phyloP scores from a whole-genome alignment of 352 stramenopile species.

The Globisporangium nagaii region DNA sequence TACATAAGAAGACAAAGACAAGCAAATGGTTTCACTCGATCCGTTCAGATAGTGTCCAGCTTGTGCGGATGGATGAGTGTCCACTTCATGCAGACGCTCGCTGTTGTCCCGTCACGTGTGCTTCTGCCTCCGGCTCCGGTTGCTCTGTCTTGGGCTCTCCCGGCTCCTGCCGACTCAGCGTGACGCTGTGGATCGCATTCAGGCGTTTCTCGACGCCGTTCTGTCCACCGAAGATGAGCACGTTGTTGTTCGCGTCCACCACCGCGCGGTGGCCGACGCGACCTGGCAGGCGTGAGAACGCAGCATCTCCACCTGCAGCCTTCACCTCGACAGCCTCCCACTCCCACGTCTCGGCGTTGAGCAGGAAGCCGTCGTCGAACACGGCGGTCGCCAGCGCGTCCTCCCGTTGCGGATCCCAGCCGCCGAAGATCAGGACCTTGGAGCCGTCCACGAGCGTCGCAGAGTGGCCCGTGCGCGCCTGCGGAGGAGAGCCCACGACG shows the following conservation, averaged over 20 bases:
- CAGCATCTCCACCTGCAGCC: constrained; percentile 5
- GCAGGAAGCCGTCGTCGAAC: constrained; percentile 87
- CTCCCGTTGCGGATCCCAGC: constrained; percentile 88
- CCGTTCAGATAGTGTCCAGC: no score
- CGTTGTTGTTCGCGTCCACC: constrained; percentile 44
- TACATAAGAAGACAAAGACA: background rate
- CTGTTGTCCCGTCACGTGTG: background rate
- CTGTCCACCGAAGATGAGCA: constrained; percentile 88
- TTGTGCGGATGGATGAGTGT: background rate
- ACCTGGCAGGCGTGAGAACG: constrained; percentile 21
- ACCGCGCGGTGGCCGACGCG: constrained; percentile 86
- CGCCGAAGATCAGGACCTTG: constrained; percentile 90
- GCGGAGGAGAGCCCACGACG: constrained; percentile 64
- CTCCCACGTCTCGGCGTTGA: constrained; percentile 89
- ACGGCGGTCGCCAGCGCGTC: constrained; percentile 40
- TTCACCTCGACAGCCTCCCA: constrained; percentile 68
- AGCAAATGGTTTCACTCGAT: no score
- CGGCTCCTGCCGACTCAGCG: constrained; percentile 13
- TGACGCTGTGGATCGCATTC: constrained; percentile 72
- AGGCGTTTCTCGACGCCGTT: constrained; percentile 72
- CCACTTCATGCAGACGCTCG: background rate
- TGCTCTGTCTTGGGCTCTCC: background rate
- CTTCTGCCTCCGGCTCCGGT: constrained; percentile 4
- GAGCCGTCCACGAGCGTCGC: constrained; percentile 81
- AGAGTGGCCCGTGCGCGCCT: constrained; percentile 85